Evolutionary conservation across 495 filamentous ascomycete species (phyloP).

Genomic region (Parathielavia hyrcaniae): DNA sequence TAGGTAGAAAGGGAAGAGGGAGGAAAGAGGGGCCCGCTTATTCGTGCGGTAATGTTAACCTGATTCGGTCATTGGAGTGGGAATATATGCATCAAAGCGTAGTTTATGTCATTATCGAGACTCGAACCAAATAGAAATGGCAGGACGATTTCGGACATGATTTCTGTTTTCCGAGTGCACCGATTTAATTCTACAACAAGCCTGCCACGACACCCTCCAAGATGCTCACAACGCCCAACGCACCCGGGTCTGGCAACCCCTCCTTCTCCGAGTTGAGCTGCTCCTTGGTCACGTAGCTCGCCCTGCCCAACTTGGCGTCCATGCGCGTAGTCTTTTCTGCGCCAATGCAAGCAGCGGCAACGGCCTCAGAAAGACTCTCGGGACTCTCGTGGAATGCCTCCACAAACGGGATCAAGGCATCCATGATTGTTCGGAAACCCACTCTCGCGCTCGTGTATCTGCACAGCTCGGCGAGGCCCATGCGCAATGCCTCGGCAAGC

Average conservation of each 20-base stretch:
- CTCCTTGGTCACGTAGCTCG: neutral
- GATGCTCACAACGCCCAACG: neutral
- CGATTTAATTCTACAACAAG: neutral
- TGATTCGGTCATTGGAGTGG: too few relatives aligned
- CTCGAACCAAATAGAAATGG: too few relatives aligned
- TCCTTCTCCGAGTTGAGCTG: neutral
- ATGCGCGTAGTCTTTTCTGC: neutral
- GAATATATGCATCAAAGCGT: too few relatives aligned
- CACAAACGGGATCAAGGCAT: neutral
- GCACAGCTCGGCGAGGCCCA: neutral
- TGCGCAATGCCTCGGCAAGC: neutral
- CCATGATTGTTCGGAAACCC: neutral
- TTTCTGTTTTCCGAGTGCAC: too few relatives aligned
- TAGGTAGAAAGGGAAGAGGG: too few relatives aligned
- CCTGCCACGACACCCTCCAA: neutral
- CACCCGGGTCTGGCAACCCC: neutral
- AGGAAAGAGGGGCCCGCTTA: too few relatives aligned
- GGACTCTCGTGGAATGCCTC: neutral
- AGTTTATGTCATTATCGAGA: too few relatives aligned
- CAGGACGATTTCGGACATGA: too few relatives aligned
- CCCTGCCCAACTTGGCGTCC: neutral
- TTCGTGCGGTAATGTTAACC: too few relatives aligned
- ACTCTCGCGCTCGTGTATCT: neutral
- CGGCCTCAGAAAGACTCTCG: neutral
- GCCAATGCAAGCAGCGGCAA: neutral